Base-by-base conservation (phyloP, 495 filamentous ascomycete species). In the Aspergillus baeticus region DNA sequence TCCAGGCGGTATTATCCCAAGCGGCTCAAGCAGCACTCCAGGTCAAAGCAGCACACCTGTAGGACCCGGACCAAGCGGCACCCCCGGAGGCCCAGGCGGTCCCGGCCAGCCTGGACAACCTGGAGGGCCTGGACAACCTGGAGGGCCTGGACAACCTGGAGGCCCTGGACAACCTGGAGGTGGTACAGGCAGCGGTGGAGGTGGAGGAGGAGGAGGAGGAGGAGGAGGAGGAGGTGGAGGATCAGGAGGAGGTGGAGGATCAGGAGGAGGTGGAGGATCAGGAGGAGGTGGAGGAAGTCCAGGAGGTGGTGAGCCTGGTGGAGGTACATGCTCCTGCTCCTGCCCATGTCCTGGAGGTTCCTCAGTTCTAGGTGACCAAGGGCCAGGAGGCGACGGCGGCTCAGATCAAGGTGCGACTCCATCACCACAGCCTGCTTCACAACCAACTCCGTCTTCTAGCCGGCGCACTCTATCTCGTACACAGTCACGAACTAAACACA, bases 61-160 rank as follows among this genome's bases (percentile, higher is more conserved):
- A 37, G 38, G n/a, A 18, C 38, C 38, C 13, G 35, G 35, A 15
- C 10, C 35, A 13, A 37, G 11, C 10, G 18, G 42, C 3, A 17
- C 15, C 29, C 29, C 52, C 29, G 52, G 52, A 41, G 44, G 34
- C 13, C 34, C 44, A 0, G 53, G 54, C 10, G 38, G 42, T 21
- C 41, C 41, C 14, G 48, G 41, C 14, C 36, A 8, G 6, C 35
- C 55, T n/a, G 54, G 54, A 22, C 31, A 10, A 33, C 31, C 54
- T 31, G 54, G 54, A 34, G 29, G 13, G 5, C 50, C 50, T 26
- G 53, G 53, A 47, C 15, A 6, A 2, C 51, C 51, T 34, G 51
- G 38, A 33, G 15, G 26, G 18, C 53, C 53, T 22, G 53, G 53
- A 31, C 21, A n/a, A 17, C 38, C 51, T 23, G 51, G 51, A 21